phyloP scores from a whole-genome alignment of 2,329 filamentous ascomycete genomes.

The Sordariomycetes sp. region DNA sequence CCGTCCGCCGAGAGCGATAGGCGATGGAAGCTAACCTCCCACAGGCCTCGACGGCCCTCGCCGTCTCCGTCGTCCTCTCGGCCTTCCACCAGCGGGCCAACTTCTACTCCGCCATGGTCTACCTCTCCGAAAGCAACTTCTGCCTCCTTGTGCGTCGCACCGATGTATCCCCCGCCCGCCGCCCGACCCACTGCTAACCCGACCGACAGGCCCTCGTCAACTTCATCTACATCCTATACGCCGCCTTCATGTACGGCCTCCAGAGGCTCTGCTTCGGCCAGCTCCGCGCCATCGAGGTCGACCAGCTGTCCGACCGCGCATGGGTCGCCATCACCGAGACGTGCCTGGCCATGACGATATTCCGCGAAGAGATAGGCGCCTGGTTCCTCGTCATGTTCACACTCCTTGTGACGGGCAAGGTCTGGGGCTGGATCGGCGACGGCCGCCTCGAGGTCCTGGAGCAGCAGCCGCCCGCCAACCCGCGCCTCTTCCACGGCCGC shows the following conservation, averaged over 20 bases:
- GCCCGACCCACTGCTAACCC: neutral
- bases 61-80: slow-evolving; percentile 71
- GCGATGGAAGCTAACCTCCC: neutral
- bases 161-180: neutral
- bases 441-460: slow-evolving; percentile 88
- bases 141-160: slow-evolving; percentile 66
- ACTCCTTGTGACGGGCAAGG: slow-evolving; percentile 79
- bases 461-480: slow-evolving; percentile 86
- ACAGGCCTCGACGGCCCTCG: slow-evolving; percentile 74
- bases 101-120: slow-evolving; percentile 96
- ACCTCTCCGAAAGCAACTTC: slow-evolving; percentile 90
- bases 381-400: slow-evolving; percentile 98
- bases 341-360: slow-evolving; percentile 94
- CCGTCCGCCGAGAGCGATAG: neutral
- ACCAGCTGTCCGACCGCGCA: slow-evolving; percentile 92
- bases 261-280: slow-evolving; percentile 85
- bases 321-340: slow-evolving; percentile 99
- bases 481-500: slow-evolving; percentile 73
- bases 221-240: slow-evolving; percentile 69
- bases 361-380: slow-evolving; percentile 84
- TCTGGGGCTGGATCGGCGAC: slow-evolving; percentile 98
- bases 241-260: slow-evolving; percentile 70
- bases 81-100: slow-evolving; percentile 92
- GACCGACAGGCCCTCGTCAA: slow-evolving; percentile 69
- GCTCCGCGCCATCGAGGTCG: slow-evolving; percentile 85